Evolutionary conservation across 768 basidiomycete species (phyloP), one percentile per base, ranked within the genome.

Genomic region (Hygrophoropsis aurantiaca): DNA sequence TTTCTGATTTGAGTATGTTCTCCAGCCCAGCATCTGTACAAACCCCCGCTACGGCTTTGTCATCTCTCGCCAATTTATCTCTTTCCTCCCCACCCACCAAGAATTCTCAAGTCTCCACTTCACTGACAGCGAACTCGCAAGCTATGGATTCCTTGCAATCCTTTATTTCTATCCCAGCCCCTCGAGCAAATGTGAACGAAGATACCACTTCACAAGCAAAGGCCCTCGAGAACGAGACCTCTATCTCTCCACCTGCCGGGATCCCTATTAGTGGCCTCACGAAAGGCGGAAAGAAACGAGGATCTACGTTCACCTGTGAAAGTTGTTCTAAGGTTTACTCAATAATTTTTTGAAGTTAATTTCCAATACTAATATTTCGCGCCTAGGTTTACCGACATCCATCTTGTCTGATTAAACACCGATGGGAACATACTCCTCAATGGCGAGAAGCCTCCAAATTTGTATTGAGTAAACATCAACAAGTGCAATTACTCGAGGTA

Each of bases 391-490:
- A 90, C 65, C 83, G 87, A 43, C 94, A 98, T 67, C 93, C 93
- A 2, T 91, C 89, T 11, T 97, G 94, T 67, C 74, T 98, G 40
- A 90, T 94, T 67, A 97, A 97, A 67, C 95, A 98, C 61, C 87
- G 95, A 26, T 98, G 95, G 95, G 94, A 97, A 60, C 92, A 95
- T 61, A 91, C 90, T 26, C 90, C 90, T 16, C 93, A 97, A 59
- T 98, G 95, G 95, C 85, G 88, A 36, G 90, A 94, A 63, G 88
- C 94, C 2, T 80, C 87, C 54, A 91, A 94, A 64, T 84, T 94
- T 57, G 81, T 93, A 25, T 74, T 97, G 48, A 90, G 86, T 68
- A 98, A 97, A 69, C 94, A 97, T 64, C 94, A 97, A 60, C 94
- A 98, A 57, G 95, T 99, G 1, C 95, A 97, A 58, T 71, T 97